Percentiles rank a stretch among this genome's conserved stretches.
Evolutionary conservation across 2,329 filamentous ascomycete genomes (phyloP).

Genomic region (Sporothrix pallida): DNA sequence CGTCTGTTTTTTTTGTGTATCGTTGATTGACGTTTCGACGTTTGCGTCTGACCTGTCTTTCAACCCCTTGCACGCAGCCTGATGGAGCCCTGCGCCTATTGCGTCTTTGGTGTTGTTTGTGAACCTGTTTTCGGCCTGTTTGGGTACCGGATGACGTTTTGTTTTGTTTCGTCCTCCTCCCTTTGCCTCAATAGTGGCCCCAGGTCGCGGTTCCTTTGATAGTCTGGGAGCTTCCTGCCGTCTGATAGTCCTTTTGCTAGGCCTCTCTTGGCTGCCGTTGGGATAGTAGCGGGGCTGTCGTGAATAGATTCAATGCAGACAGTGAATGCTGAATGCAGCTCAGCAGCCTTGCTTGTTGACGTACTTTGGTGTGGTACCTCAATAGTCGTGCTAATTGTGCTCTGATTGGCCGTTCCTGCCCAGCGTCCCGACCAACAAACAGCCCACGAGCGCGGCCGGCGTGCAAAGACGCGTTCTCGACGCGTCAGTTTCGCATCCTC

Average conservation of each 20-base stretch:
- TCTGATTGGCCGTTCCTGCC: slow-evolving; percentile 32
- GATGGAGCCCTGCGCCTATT: neutral
- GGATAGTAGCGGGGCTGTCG: neutral
- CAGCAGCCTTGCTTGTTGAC: neutral
- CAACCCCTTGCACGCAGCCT: slow-evolving; percentile 24
- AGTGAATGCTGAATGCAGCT: neutral
- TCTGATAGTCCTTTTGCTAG: neutral
- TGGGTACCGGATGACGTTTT: slow-evolving; percentile 31
- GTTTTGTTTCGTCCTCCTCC: slow-evolving; percentile 25
- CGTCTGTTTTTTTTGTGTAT: slow-evolving; percentile 1
- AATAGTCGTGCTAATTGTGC: neutral
- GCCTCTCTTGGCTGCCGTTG: slow-evolving; percentile 3
- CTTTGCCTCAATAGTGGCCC: slow-evolving; percentile 13
- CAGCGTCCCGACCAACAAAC: slow-evolving; percentile 11
- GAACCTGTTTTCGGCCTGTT: slow-evolving; percentile 1
- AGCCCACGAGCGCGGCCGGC: slow-evolving; percentile 8
- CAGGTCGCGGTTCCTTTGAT: neutral
- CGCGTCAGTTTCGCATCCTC: slow-evolving; percentile 36
- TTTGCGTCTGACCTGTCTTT: neutral
- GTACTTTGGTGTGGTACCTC: slow-evolving; percentile 3
- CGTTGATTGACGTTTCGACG: neutral
- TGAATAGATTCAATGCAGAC: too few species aligned
- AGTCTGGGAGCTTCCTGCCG: neutral
- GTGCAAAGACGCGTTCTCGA: slow-evolving; percentile 32
- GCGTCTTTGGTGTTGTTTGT: neutral